Percentiles rank a stretch among this genome's conserved stretches.
Evolutionary conservation across 371 early-diverging fungal genomes (phyloP).

Genomic region (Mortierella polycephala): DNA sequence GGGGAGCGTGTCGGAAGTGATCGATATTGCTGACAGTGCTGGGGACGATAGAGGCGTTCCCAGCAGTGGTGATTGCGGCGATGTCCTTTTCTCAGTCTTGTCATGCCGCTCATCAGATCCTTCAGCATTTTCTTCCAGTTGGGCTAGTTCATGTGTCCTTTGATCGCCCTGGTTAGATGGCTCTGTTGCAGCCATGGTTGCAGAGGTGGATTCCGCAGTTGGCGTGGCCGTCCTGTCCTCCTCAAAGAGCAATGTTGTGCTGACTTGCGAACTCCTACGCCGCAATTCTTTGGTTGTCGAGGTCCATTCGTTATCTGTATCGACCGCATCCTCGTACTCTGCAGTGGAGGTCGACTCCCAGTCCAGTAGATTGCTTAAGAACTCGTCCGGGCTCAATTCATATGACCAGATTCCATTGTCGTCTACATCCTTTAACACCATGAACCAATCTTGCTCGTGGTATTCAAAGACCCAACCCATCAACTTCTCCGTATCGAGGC

Average conservation of each 20-base stretch:
- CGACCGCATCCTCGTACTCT: constrained; percentile 46
- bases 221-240: constrained; percentile 33
- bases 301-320: constrained; percentile 41
- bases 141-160: background rate
- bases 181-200: background rate
- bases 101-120: background rate
- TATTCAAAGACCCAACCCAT: constrained; percentile 41
- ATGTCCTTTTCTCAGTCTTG: constrained; percentile 12
- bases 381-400: constrained; percentile 37
- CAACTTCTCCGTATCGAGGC: constrained; percentile 29
- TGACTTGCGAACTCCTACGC: constrained; percentile 35
- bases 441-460: constrained; percentile 46
- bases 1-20: constrained; percentile 37
- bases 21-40: constrained; percentile 32
- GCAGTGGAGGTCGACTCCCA: constrained; percentile 50
- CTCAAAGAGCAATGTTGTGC: constrained; percentile 11
- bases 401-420: constrained; percentile 36
- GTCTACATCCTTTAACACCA: constrained; percentile 37
- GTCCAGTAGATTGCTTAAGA: constrained; percentile 38
- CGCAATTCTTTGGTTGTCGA: constrained; percentile 31
- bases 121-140: constrained; percentile 5
- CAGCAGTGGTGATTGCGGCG: constrained; percentile 25
- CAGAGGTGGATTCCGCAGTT: constrained; percentile 8
- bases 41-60: constrained; percentile 40
- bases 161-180: background rate